A percentile compares a stretch with the other conserved stretches of the same genome.
These are phyloP conservation scores for Backusella psychrophila DNA, from an alignment of 192 early-diverging fungal genomes.

Conservation along the genomic window DNA sequence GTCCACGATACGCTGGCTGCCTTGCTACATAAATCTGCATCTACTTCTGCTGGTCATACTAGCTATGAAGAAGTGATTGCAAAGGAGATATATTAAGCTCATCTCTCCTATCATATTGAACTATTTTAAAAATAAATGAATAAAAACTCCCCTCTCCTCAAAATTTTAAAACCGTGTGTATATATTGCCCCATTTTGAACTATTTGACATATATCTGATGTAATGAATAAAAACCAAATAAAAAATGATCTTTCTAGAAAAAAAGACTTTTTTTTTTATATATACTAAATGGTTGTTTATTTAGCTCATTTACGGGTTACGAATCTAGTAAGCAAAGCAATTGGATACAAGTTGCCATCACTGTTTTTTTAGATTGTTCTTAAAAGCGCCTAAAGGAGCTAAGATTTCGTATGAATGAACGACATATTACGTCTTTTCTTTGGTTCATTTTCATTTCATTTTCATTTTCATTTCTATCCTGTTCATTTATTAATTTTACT, in stretches of 20 bases:
- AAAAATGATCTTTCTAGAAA: not conserved
- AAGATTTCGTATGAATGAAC: not conserved
- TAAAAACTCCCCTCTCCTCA: not conserved
- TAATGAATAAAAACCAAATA: not conserved
- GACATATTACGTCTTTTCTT: not conserved
- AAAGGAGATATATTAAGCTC: not conserved
- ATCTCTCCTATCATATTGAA: not conserved
- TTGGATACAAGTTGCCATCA: not conserved
- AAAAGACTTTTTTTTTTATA: not conserved
- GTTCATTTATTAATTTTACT: not conserved
- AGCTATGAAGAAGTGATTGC: slow-evolving; percentile 1
- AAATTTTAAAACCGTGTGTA: not conserved
- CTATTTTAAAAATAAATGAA: not conserved
- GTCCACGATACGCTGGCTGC: not conserved
- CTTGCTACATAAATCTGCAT: not conserved
- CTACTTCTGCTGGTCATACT: not conserved
- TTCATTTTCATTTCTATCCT: not conserved
- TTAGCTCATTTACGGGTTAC: not conserved
- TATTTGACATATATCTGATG: too few relatives aligned
- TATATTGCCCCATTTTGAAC: not conserved
- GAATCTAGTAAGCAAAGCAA: not conserved
- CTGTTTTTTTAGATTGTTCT: not conserved
- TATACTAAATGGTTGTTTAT: not conserved
- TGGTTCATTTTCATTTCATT: not conserved
- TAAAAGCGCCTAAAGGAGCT: not conserved